Base-by-base conservation (phyloP, 139 green algal species). In the Pleodorina starrii region DNA sequence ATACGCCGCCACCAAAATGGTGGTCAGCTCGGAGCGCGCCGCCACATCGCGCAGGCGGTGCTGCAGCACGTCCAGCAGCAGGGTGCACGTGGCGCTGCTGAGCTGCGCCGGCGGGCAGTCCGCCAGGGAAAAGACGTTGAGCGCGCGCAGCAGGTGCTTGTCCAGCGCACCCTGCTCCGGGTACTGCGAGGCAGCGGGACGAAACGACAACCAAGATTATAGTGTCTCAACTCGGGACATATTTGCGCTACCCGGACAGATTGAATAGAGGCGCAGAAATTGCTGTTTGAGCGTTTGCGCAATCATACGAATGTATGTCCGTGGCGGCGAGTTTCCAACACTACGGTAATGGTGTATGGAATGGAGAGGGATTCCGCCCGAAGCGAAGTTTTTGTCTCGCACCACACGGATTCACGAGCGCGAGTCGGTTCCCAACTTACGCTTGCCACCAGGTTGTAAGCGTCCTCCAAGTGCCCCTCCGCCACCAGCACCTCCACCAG, bases 41-140 rank as follows among this genome's bases (percentile, higher is more conserved):
- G 60, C 80, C 80, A 87, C 80, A 40, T 87, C 83, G 4, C 44
- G 66, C 35, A 88, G 46, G 7, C 46, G 83, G 40, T 71, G 35
- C 68, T 88, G 48, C 44, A 88, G 68, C 66, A 88, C 66, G 66
- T 81, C 83, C 2, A 81, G n/a, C 44, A 88, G 27, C 40, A 87
- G 80, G 38, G 0, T 48, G 80, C 60, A 78, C 29, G 80, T 87
- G 7, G 25, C 80, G 42, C 19, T 9, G 60, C 29, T 38, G 14
- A 87, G n/a, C 5, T 78, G 29, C 29, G 29, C 60, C 25, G 60
- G 80, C 12, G 80, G 80, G 57, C 80, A 87, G 16, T 87, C 80
- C 2, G 42, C 29, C 51, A 87, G 44, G 3, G 42, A 71, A 42
- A 87, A 77, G 6, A 29, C 42, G 48, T 42, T 80, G 32, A 81